Percentiles rank a stretch among this genome's conserved stretches.
Conservation (phyloP, 768 basidiomycete genomes). For the Tricholomella constricta region DNA sequence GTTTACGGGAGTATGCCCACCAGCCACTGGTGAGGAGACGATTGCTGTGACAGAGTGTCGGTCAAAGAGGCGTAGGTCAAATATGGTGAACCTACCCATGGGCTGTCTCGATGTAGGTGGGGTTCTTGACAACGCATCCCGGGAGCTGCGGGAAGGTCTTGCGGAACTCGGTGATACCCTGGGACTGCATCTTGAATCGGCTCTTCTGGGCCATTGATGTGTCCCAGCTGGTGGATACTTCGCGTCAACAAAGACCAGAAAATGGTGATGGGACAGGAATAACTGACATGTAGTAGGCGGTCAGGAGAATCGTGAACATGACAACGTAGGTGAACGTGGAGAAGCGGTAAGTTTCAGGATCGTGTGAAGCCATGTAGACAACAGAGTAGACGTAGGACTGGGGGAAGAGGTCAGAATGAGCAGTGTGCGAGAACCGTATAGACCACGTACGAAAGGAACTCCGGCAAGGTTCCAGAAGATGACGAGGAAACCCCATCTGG, state of each 20-base stretch:
- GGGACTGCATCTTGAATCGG: constrained; percentile 95
- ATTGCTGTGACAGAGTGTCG: constrained; percentile 52
- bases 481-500: constrained; percentile 91
- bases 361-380: constrained; percentile 95
- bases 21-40: constrained; percentile 90
- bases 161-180: constrained; percentile 82
- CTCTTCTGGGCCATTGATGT: constrained; percentile 96
- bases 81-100: constrained; percentile 81
- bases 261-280: constrained; percentile 2
- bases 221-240: constrained; percentile 67
- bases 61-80: neutral
- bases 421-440: neutral
- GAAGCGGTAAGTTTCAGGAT: constrained; percentile 86
- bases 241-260: constrained; percentile 1
- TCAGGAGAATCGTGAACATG: constrained; percentile 75
- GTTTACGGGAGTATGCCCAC: constrained; percentile 95
- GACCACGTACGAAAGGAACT: constrained; percentile 75
- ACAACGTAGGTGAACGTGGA: constrained; percentile 72
- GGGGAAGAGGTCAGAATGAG: neutral
- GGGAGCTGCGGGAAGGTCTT: constrained; percentile 95
- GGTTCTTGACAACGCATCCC: constrained; percentile 78
- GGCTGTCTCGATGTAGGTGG: constrained; percentile 88
- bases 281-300: constrained; percentile 84
- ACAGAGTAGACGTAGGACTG: constrained; percentile 97
- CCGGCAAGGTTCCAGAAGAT: constrained; percentile 98